These are phyloP conservation scores for Colletotrichum trifolii DNA, from an alignment of 2,329 filamentous ascomycete genomes.

Conservation along the genomic window DNA sequence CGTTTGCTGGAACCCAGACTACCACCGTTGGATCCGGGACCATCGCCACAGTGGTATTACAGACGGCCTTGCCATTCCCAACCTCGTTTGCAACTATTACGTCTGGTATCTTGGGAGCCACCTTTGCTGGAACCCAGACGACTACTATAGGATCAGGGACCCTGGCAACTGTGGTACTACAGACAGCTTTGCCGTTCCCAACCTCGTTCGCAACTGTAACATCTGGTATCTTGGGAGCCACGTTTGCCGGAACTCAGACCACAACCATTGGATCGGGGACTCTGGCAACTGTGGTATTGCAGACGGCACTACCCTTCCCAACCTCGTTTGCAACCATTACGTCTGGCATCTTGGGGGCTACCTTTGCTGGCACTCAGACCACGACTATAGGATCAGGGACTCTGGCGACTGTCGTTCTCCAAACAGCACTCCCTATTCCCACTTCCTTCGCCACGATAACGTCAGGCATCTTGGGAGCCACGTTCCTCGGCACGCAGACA, in stretches of 20 bases:
- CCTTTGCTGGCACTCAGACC: conserved; percentile 17
- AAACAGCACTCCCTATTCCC: conserved; percentile 8
- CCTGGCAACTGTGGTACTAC: background rate
- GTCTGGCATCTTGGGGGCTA: conserved; percentile 7
- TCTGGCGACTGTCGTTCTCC: conserved; percentile 10
- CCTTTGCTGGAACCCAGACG: background rate
- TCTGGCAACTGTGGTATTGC: conserved; percentile 8
- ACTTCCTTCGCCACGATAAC: conserved; percentile 17
- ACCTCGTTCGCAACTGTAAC: conserved; percentile 2
- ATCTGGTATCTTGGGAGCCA: background rate
- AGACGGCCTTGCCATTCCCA: conserved; percentile 2
- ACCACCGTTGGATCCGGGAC: conserved; percentile 1
- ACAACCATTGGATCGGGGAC: background rate
- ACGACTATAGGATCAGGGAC: conserved; percentile 8
- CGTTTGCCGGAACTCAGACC: conserved; percentile 3
- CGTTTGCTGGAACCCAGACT: conserved; percentile 16
- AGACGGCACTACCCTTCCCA: conserved; percentile 21
- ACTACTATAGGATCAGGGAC: background rate
- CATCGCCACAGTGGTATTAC: background rate
- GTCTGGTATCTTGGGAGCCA: background rate
- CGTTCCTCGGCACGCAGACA: conserved; percentile 17
- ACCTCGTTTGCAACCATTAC: conserved; percentile 19
- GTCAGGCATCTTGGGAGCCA: conserved; percentile 8
- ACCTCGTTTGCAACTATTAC: background rate
- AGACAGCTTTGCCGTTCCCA: background rate